Evolutionary conservation across 1,284 basidiomycete genomes (phyloP).

Genomic region (Sporisorium scitamineum): DNA sequence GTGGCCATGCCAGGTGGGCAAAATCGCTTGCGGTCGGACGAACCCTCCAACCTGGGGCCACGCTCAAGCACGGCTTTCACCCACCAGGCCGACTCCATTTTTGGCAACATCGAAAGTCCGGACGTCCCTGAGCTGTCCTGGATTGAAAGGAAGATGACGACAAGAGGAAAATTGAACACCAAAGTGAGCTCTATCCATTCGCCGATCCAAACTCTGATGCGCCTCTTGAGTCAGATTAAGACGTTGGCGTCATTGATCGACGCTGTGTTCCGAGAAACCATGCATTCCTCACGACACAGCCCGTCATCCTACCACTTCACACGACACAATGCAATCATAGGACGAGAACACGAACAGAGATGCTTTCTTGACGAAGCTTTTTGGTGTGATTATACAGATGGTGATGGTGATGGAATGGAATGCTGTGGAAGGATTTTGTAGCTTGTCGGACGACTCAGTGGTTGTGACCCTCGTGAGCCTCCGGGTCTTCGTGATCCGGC

Average conservation of each 20-base stretch:
- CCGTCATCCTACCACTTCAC: not conserved
- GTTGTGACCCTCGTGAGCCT: slow-evolving; percentile 54
- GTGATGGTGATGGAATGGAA: not conserved
- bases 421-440: too few relatives aligned
- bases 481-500: slow-evolving; percentile 63
- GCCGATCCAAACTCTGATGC: not conserved
- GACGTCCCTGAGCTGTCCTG: not conserved
- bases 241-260: not conserved
- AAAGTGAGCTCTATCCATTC: not conserved
- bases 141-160: not conserved
- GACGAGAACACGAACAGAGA: not conserved
- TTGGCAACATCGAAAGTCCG: too few relatives aligned
- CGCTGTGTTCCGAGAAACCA: not conserved
- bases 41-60: too few relatives aligned
- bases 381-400: not conserved
- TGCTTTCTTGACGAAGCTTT: slow-evolving; percentile 1
- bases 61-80: too few relatives aligned
- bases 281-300: not conserved
- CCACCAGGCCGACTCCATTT: too few relatives aligned
- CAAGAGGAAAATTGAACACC: not conserved
- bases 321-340: not conserved
- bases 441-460: slow-evolving; percentile 13
- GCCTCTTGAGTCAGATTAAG: not conserved
- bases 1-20: not conserved
- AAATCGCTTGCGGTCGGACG: slow-evolving; percentile 3